Percentiles rank a stretch among this genome's conserved stretches.
Evolutionary conservation across 2,329 filamentous ascomycete genomes (phyloP).

Genomic region (Byssothecium circinans): DNA sequence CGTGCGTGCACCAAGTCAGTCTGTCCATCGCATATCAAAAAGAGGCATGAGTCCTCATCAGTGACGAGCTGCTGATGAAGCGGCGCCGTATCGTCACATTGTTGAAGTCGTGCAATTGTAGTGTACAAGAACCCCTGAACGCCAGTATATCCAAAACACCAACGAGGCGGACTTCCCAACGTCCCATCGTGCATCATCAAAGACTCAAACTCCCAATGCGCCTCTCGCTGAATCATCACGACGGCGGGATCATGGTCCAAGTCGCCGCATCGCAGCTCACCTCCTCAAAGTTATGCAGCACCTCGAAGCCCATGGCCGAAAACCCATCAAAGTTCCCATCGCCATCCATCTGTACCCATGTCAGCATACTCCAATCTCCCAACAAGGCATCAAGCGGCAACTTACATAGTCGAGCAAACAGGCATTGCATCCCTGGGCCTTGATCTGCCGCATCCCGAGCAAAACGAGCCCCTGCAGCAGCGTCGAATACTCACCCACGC

Average conservation of each 20-base stretch:
- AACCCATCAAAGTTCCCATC: conserved; percentile 75
- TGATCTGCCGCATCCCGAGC: conserved; percentile 80
- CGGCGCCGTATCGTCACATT: conserved; percentile 3
- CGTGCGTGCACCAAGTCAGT: too few relatives aligned
- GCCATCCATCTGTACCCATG: conserved; percentile 60
- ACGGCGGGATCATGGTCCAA: conserved; percentile 59
- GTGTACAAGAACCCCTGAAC: conserved; percentile 9
- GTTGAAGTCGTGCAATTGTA: neutral
- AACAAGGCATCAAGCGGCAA: conserved; percentile 16
- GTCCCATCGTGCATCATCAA: conserved; percentile 1
- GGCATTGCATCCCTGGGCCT: conserved; percentile 71
- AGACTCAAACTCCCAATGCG: neutral
- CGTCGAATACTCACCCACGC: conserved; percentile 67
- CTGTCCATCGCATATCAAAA: too few relatives aligned
- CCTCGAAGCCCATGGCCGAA: conserved; percentile 76
- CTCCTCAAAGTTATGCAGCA: conserved; percentile 80
- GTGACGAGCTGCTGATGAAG: neutral
- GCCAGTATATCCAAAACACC: conserved; percentile 17
- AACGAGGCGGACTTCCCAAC: neutral
- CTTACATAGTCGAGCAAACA: conserved; percentile 80
- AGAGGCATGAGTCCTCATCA: too few relatives aligned
- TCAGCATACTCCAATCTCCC: conserved; percentile 23
- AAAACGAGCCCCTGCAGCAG: conserved; percentile 78
- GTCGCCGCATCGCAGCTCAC: conserved; percentile 68
- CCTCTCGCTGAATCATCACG: conserved; percentile 18